Percentiles rank a stretch among this genome's conserved stretches.
These are phyloP conservation scores for Massariosphaeria phaeospora DNA, from an alignment of 495 filamentous ascomycete genomes.

Conservation along the genomic window DNA sequence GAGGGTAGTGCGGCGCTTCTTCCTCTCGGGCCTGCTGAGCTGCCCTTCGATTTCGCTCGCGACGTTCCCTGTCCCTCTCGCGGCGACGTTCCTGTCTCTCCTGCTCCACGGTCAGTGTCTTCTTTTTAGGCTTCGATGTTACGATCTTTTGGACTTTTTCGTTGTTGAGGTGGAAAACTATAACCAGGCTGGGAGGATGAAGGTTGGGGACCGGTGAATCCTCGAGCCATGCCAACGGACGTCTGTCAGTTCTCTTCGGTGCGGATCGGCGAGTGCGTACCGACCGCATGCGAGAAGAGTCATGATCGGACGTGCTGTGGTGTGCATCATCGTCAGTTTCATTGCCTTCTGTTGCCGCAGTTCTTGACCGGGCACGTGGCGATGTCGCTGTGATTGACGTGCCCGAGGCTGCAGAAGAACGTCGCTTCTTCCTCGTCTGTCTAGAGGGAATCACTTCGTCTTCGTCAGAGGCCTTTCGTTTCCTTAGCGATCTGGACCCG, in stretches of 20 bases:
- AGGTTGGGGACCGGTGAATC: slow-evolving; percentile 29
- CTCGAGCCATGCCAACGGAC: slow-evolving; percentile 36
- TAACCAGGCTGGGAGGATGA: slow-evolving; percentile 53
- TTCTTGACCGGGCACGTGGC: slow-evolving; percentile 13
- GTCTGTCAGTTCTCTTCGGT: slow-evolving; percentile 32
- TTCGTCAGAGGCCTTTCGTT: slow-evolving; percentile 66
- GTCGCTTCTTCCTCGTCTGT: slow-evolving; percentile 39
- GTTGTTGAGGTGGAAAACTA: slow-evolving; percentile 58
- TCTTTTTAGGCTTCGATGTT: slow-evolving; percentile 48
- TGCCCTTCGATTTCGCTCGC: slow-evolving; percentile 39
- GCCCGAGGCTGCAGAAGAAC: slow-evolving; percentile 24
- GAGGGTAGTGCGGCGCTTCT: slow-evolving; percentile 44
- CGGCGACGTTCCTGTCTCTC: slow-evolving; percentile 35
- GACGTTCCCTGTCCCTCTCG: slow-evolving; percentile 25
- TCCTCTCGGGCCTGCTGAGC: slow-evolving; percentile 31
- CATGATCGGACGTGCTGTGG: slow-evolving; percentile 23
- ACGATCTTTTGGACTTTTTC: slow-evolving; percentile 57
- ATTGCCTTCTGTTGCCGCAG: slow-evolving; percentile 11
- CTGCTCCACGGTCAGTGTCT: slow-evolving; percentile 35
- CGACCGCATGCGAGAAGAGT: slow-evolving; percentile 27
- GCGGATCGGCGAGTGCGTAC: slow-evolving; percentile 36
- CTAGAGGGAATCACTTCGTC: slow-evolving; percentile 44
- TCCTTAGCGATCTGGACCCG: slow-evolving; percentile 78
- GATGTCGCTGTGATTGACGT: slow-evolving; percentile 25
- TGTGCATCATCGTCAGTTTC: slow-evolving; percentile 32